A percentile compares a stretch with the other conserved stretches of the same genome.
These are phyloP conservation scores for Trichosporon sp. DNA, from an alignment of 1,284 basidiomycete genomes.

Conservation along the genomic window DNA sequence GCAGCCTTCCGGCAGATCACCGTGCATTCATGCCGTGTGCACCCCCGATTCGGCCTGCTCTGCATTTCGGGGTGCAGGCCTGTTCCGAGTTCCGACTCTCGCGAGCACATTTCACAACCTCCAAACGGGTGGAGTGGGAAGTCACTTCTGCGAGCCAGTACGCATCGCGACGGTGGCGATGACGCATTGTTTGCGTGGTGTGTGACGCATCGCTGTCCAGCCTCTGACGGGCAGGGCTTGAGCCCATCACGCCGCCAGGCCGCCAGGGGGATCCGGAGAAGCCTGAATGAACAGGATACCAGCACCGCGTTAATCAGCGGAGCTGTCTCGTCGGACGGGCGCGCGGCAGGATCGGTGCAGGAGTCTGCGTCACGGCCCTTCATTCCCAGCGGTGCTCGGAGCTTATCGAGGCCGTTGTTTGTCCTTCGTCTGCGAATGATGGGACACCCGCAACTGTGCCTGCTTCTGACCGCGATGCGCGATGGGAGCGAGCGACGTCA, in stretches of 20 bases:
- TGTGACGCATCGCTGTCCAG: not conserved
- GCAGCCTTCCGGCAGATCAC: not conserved
- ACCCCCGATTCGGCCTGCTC: not conserved
- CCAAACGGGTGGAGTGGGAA: not conserved
- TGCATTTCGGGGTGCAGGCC: not conserved
- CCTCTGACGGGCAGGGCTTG: not conserved
- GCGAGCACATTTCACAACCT: not conserved
- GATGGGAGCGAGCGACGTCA: not conserved
- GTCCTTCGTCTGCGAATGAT: not conserved
- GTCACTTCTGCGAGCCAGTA: not conserved
- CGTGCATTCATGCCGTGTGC: not conserved
- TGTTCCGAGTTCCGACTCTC: not conserved
- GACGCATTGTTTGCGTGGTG: not conserved
- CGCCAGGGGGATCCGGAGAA: not conserved
- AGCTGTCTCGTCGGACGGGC: not conserved
- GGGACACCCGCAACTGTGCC: not conserved
- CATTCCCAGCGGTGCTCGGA: not conserved
- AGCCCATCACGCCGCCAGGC: not conserved
- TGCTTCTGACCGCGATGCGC: not conserved
- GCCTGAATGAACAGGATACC: not conserved
- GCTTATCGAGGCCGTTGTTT: not conserved
- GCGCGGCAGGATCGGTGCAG: not conserved
- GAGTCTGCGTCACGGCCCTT: not conserved
- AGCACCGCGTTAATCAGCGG: not conserved
- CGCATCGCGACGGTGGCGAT: not conserved